These are phyloP conservation scores for Avena eriantha DNA, from an alignment of 176 grass and related monocot genomes.

Conservation along the genomic window DNA sequence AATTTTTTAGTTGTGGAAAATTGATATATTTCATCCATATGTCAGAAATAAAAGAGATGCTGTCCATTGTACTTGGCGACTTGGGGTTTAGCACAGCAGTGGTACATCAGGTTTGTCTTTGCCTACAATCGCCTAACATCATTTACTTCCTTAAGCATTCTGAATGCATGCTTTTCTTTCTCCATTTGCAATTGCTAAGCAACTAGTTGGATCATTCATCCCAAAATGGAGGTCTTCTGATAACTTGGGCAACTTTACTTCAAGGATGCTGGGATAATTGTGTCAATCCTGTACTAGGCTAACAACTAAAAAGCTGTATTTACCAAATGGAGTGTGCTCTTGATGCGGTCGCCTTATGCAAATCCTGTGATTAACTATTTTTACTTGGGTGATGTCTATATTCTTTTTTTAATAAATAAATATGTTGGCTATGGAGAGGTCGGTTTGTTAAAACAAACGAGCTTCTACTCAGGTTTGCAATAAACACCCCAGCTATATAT, in stretches of 20 bases:
- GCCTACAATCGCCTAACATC: neutral
- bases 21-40: slow-evolving; percentile 39
- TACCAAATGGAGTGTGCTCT: neutral
- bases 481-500: neutral
- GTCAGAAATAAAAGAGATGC: slow-evolving; percentile 94
- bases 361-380: neutral
- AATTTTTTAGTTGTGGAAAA: slow-evolving; percentile 24
- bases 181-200: neutral
- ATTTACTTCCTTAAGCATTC: neutral
- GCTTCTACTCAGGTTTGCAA: too few species aligned
- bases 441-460: neutral
- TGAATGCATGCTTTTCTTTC: slow-evolving; percentile 4
- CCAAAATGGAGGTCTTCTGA: neutral
- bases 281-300: neutral
- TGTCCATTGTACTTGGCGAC: slow-evolving; percentile 79
- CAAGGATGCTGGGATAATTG: slow-evolving; percentile 12
- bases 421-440: neutral
- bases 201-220: neutral
- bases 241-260: neutral
- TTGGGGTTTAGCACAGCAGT: slow-evolving; percentile 89
- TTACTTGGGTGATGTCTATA: neutral
- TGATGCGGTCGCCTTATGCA: neutral
- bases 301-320: slow-evolving; percentile 6
- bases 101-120: slow-evolving; percentile 76
- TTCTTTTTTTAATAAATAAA: neutral